Evolutionary conservation across 1,284 basidiomycete species (phyloP).

Genomic region (Boletus subluridellus): DNA sequence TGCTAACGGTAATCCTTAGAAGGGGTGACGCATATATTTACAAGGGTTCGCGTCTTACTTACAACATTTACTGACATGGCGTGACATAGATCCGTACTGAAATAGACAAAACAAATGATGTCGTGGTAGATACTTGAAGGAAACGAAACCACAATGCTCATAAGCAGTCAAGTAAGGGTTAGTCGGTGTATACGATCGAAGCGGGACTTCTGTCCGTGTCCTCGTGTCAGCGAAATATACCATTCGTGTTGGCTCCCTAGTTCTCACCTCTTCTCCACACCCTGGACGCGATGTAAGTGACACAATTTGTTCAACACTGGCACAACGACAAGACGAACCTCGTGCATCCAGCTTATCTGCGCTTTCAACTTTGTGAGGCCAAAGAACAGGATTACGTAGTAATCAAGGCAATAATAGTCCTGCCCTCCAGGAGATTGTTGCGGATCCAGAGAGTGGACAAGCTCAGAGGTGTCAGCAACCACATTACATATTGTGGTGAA

Average conservation of each 20-base stretch:
- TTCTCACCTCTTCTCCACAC: constrained; percentile 29
- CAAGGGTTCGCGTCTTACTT: neutral
- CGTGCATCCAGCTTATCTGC: constrained; percentile 21
- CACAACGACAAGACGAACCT: constrained; percentile 4
- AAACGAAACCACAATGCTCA: neutral
- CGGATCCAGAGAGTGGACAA: constrained; percentile 1
- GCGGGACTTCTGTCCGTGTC: constrained; percentile 34
- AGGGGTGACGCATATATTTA: neutral
- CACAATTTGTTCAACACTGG: neutral
- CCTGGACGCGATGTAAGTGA: constrained; percentile 17
- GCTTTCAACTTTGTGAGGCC: constrained; percentile 28
- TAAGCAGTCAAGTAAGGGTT: neutral
- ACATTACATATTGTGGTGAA: constrained; percentile 22
- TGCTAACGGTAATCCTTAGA: constrained; percentile 18
- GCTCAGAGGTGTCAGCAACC: constrained; percentile 9
- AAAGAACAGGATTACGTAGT: constrained; percentile 23
- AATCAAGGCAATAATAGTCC: constrained; percentile 18
- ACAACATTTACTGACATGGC: neutral
- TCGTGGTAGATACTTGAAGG: neutral
- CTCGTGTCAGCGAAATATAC: neutral
- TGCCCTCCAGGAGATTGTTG: neutral
- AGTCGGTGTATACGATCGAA: constrained; percentile 38
- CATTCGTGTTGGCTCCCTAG: neutral
- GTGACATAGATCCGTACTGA: neutral
- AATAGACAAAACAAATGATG: neutral